Base-by-base conservation (phyloP, 169 alveolate species). In the Eimeria acervulina region DNA sequence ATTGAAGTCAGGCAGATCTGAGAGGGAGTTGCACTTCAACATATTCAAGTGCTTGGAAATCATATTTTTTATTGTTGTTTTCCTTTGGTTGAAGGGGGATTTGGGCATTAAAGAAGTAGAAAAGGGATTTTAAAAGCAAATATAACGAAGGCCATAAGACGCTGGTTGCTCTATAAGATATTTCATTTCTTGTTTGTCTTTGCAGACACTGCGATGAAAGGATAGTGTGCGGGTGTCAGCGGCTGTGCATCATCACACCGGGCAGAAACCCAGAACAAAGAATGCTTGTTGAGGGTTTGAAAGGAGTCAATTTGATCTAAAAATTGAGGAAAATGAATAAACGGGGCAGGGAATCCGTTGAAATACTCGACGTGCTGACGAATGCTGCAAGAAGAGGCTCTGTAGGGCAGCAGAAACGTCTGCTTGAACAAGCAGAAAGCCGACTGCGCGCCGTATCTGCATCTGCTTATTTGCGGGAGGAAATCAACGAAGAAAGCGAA, bases 121-220 rank as follows among this genome's bases (percentile, higher is more conserved):
- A n/a, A 17, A 33, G 17, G 12, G n/a, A 17, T 28, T 72, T 19
- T 44, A 72, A 28, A 19, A 28, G 26, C 5, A 72, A 28, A 19
- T 72, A 36, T 36, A 72, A 36, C 84, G 8, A 7, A 15, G 5
- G 84, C 38, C 8, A 28, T 44, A 72, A 7, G 55, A 12, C 19
- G 55, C 12, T 47, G 12, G 47, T 23, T 5, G 84, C 15, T 10
- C n/a, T 17, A 23, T 8, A n/a, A 4, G n/a, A 63, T 10, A 3
- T n/a, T 5, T 8, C 28, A 63, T 63, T 23, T 17, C 28, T n/a
- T 5, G 74, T 63, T 63, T 23, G 31, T n/a, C 28, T 72, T 36
- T 78, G 63, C 88, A 78, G 55, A 78, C 88, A 78, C 88, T 61
- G 23, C 61, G 55, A 28, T 36, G 42, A 61, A 28, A 52, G 4